Evolutionary conservation across 1,284 basidiomycete genomes (phyloP).

Genomic region (Puccinia triticina): DNA sequence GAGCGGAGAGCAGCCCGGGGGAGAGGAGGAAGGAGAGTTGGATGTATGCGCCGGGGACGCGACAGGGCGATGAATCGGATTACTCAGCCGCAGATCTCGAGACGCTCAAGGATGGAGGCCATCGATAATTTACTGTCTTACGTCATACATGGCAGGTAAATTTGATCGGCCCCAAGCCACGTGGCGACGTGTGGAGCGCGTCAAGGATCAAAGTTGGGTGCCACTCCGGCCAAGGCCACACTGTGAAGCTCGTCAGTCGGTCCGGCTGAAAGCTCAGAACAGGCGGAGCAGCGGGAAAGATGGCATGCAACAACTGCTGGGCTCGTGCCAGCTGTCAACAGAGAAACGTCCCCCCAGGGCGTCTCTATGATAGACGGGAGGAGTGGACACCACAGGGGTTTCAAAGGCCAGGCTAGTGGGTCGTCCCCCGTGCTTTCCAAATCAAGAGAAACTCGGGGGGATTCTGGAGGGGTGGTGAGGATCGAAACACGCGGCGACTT

Average conservation of each 20-base stretch:
- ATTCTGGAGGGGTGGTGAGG: no score
- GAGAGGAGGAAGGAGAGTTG: not conserved
- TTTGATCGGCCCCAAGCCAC: constrained; percentile 15
- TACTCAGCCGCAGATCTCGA: not conserved
- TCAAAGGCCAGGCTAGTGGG: no score
- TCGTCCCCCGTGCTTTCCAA: no score
- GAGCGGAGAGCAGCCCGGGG: not conserved
- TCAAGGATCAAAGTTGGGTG: not conserved
- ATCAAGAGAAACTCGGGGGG: no score
- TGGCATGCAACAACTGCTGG: no score
- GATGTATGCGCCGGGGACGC: not conserved
- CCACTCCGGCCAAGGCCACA: no score
- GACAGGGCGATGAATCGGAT: not conserved
- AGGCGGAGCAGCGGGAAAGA: no score
- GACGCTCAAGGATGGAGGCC: not conserved
- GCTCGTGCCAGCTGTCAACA: no score
- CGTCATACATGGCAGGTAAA: not conserved
- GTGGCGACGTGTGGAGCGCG: not conserved
- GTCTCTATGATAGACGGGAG: no score
- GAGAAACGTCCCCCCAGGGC: no score
- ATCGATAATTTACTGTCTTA: not conserved
- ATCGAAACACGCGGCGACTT: no score
- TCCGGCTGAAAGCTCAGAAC: not conserved
- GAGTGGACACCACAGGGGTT: no score
- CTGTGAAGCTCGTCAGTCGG: not conserved